Evolutionary conservation across 352 stramenopile genomes (phyloP), one percentile per base, ranked within the genome.

Genomic region (Globisporangium cylindrosporum): DNA sequence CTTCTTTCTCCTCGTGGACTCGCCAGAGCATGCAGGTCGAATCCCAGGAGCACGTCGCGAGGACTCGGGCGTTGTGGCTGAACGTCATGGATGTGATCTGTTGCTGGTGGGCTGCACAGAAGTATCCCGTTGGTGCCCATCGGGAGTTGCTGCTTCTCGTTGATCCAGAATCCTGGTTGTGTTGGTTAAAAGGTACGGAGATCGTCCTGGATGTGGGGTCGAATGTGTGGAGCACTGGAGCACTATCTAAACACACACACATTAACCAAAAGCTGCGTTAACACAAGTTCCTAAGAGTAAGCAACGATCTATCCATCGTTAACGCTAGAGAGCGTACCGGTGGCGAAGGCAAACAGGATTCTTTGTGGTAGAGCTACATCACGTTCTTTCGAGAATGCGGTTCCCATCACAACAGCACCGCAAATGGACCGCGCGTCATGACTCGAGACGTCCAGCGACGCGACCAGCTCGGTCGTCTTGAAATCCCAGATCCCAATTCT

Each of bases 11-110:
- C 4, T 29, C 1, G 0, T 29, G 25, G 9, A 89, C 58, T 60
- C 69, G 64, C 81, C 81, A 91, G 9, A 90, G 32, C 59, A 89
- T 85, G 20, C 81, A 90, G 1, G 77, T 87, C 1, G 83, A 91
- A 55, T 91, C 83, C 68, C 76, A 86, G 8, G 81, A 89, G 22
- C 73, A 72, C 0, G 83, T 89, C 3, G 74, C 83, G 6, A 91
- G 72, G 3, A 82, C 5, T 3, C 38, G 24, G 9, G 67, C 70
- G n/a, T 51, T 15, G n/a, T 80, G 67, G 24, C 49, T 84, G 64
- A 90, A 84, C 48, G 67, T 20, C 66, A 89, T 79, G 7, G 67
- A 74, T n/a, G 69, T 62, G 14, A 91, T 89, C 14, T 79, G 73
- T 67, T 90, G 81, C 43, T 91, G 76, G 49, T 91, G 83, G 1